A percentile compares a stretch with the other conserved stretches of the same genome.
Evolutionary conservation across 495 filamentous ascomycete species (phyloP).

Genomic region (Daldinia loculata): DNA sequence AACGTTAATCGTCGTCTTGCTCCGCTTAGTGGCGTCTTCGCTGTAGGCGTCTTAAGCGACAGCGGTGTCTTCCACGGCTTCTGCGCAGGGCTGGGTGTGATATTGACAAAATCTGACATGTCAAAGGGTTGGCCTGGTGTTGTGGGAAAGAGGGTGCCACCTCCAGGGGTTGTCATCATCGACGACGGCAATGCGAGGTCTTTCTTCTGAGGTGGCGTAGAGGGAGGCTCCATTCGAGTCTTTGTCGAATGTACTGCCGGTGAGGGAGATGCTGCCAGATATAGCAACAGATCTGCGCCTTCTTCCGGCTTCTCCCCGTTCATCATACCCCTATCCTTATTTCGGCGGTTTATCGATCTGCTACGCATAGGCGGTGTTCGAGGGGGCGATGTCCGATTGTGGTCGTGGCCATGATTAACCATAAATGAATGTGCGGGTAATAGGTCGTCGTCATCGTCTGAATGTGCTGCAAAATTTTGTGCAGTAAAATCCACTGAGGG

Average conservation of each 20-base stretch:
- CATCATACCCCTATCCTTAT: conserved; percentile 46
- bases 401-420: conserved; percentile 52
- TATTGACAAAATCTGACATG: conserved; percentile 96
- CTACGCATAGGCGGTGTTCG: conserved; percentile 78
- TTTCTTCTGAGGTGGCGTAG: conserved; percentile 85
- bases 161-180: conserved; percentile 87
- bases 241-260: conserved; percentile 64
- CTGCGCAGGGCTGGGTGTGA: conserved; percentile 94
- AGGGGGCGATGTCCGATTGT: conserved; percentile 72
- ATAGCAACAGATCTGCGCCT: conserved; percentile 89
- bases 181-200: conserved; percentile 79
- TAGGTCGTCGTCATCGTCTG: conserved; percentile 83
- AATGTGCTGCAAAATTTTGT: conserved; percentile 67
- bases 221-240: conserved; percentile 72
- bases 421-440: conserved; percentile 81
- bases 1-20: conserved; percentile 56
- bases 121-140: conserved; percentile 80
- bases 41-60: conserved; percentile 46
- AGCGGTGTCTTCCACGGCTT: conserved; percentile 79
- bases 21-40: conserved; percentile 54
- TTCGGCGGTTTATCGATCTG: conserved; percentile 56
- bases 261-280: conserved; percentile 91
- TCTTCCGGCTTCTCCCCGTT: conserved; percentile 65
- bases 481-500: conserved; percentile 71
- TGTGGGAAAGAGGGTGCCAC: conserved; percentile 65